Base-by-base conservation (phyloP, 2,329 filamentous ascomycete species). In the Periconia sp. region DNA sequence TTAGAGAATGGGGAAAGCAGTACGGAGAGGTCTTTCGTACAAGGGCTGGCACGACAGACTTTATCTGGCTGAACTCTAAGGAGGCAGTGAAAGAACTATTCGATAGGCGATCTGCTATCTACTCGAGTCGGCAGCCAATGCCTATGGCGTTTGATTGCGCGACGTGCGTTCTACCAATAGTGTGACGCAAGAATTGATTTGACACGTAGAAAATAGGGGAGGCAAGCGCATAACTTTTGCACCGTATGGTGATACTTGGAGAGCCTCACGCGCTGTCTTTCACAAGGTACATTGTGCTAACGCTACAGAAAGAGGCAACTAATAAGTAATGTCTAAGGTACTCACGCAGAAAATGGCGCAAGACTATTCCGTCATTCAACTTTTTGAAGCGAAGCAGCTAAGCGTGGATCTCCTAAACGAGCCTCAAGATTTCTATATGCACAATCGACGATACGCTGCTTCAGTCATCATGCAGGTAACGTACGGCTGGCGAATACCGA, bases 21-120 rank as follows among this genome's bases (percentile, higher is more conserved):
- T 47, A 47, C 38, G 47, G 47, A 17, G 47, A 50, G 18, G 5
- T 50, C 4, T 50, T 50, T 17, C 19, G 43, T 4, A 50, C 47
- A 4, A 41, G 26, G 23, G 35, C 43, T n/a, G 47, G 47, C 15
- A 41, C 32, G 5, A 50, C 47, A 12, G 43, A 47, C 22, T 50
- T 46, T 22, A 36, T 50, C 23, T 50, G 43, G 47, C 36, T 50
- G n/a, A 46, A 45, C 18, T 28, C 34, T 1, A 40, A 40, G 13
- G 32, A 50, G 18, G 38, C 42, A 3, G 43, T 50, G 11, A 50
- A 50, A 28, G 47, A 50, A 29, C 43, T 46, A 3, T 46, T 50
- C 25, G 47, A 50, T 26, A 34, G 43, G 16, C 25, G 43, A 16
- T 43, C 38, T 10, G 43, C 38, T 6, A 43, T 47, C 10, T 50